A percentile compares a stretch with the other conserved stretches of the same genome.
Evolutionary conservation across 108 stramenopile genomes (phyloP).

Genomic region (Skeletonema menzelii): DNA sequence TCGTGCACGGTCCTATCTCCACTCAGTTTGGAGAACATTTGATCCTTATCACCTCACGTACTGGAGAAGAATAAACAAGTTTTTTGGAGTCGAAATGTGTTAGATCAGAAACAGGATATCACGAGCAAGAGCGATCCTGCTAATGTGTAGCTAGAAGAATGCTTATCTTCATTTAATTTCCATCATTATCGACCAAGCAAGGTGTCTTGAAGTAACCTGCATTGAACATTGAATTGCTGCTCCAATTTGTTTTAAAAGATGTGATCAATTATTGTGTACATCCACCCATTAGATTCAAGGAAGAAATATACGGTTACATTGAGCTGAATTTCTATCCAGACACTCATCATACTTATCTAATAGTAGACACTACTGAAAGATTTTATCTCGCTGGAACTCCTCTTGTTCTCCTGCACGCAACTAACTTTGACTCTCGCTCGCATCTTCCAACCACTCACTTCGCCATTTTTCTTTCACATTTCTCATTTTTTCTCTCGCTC

Average conservation of each 20-base stretch:
- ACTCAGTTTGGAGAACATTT: constrained; percentile 73
- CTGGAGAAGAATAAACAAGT: constrained; percentile 24
- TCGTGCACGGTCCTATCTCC: constrained; percentile 61
- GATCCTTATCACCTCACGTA: constrained; percentile 57
- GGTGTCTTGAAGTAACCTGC: background rate
- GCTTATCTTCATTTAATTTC: background rate
- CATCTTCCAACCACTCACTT: too few relatives aligned
- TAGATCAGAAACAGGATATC: background rate
- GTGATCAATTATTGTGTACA: background rate
- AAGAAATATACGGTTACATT: too few relatives aligned
- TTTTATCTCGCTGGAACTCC: too few relatives aligned
- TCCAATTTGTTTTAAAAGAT: background rate
- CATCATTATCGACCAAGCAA: background rate
- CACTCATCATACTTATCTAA: too few relatives aligned
- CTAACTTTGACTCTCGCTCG: too few relatives aligned
- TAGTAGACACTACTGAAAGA: too few relatives aligned
- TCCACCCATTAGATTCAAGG: too few relatives aligned
- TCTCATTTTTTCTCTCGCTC: too few relatives aligned
- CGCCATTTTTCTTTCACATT: too few relatives aligned
- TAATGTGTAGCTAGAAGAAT: background rate
- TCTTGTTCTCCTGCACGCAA: too few relatives aligned
- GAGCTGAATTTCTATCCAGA: too few relatives aligned
- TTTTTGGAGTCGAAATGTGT: background rate
- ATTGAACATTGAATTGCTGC: background rate
- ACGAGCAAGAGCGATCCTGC: background rate